Conservation (phyloP, 2,329 filamentous ascomycete genomes). For the Cylindrodendrum hubeiense region DNA sequence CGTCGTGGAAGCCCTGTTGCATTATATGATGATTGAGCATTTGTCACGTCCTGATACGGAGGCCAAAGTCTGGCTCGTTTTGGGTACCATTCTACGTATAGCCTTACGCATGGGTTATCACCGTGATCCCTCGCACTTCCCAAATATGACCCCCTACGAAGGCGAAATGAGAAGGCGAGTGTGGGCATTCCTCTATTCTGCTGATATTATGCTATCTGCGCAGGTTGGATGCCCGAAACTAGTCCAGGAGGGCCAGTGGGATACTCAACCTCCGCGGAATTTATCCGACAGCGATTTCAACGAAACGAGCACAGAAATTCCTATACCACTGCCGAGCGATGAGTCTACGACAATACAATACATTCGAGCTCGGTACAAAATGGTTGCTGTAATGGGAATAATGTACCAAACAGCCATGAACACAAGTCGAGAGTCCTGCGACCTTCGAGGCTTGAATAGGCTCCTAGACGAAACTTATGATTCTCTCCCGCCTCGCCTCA, state of each 20-base stretch:
- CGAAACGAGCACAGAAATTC: not conserved
- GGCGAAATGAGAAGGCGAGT: conserved; percentile 22
- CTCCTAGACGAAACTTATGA: too few relatives aligned
- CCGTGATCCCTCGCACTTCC: conserved; percentile 19
- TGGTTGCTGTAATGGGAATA: conserved; percentile 10
- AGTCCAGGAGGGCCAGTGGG: conserved; percentile 17
- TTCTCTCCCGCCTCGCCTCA: too few relatives aligned
- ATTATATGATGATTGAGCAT: conserved; percentile 17
- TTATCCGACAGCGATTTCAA: conserved; percentile 17
- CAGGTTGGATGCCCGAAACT: conserved; percentile 18
- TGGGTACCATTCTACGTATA: conserved; percentile 10
- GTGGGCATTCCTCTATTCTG: conserved; percentile 6
- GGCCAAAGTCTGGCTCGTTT: conserved; percentile 10
- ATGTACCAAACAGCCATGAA: not conserved
- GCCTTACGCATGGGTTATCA: conserved; percentile 25
- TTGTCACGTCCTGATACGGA: conserved; percentile 15
- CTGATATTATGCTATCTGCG: conserved; percentile 9
- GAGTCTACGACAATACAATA: not conserved
- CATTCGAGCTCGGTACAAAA: conserved; percentile 6
- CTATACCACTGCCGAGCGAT: not conserved
- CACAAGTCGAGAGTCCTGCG: too few relatives aligned
- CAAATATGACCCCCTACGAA: conserved; percentile 3
- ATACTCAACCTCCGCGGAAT: conserved; percentile 10
- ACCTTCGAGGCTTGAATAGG: too few relatives aligned
- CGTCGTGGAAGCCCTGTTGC: conserved; percentile 14